These are phyloP conservation scores for Labyrinthula sp. DNA, from an alignment of 352 stramenopile genomes.

Conservation along the genomic window DNA sequence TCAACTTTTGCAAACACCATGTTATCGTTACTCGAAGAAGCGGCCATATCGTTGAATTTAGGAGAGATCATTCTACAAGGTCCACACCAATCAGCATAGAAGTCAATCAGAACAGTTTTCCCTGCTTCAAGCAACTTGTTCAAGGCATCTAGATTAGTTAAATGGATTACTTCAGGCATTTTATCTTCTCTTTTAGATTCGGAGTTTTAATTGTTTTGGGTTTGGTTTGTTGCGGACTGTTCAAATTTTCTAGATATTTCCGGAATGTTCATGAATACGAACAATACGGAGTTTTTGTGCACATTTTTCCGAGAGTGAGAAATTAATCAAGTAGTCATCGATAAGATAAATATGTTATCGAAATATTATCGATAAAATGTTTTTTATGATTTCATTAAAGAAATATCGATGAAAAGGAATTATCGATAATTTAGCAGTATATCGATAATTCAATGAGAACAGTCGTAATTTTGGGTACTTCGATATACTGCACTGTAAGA, in stretches of 20 bases:
- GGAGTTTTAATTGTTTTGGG: neutral
- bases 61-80: slow-evolving; percentile 39
- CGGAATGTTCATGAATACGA: too few relatives aligned
- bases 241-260: neutral
- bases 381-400: too few relatives aligned
- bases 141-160: neutral
- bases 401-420: too few relatives aligned
- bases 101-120: slow-evolving; percentile 7
- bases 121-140: neutral
- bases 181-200: neutral
- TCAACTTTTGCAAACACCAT: slow-evolving; percentile 49
- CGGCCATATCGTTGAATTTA: slow-evolving; percentile 35
- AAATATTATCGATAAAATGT: too few relatives aligned
- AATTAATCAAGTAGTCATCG: too few relatives aligned
- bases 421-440: too few relatives aligned
- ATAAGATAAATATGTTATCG: too few relatives aligned
- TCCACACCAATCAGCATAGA: slow-evolving; percentile 28
- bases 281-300: too few relatives aligned
- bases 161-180: neutral
- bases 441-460: too few relatives aligned
- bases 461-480: too few relatives aligned
- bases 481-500: too few relatives aligned
- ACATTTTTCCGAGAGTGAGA: too few relatives aligned
- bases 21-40: slow-evolving; percentile 30
- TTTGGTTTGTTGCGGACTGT: neutral